Evolutionary conservation across 1,139 yeast genomes (phyloP), one percentile per base, ranked within the genome.

Genomic region (Candida neerlandica): DNA sequence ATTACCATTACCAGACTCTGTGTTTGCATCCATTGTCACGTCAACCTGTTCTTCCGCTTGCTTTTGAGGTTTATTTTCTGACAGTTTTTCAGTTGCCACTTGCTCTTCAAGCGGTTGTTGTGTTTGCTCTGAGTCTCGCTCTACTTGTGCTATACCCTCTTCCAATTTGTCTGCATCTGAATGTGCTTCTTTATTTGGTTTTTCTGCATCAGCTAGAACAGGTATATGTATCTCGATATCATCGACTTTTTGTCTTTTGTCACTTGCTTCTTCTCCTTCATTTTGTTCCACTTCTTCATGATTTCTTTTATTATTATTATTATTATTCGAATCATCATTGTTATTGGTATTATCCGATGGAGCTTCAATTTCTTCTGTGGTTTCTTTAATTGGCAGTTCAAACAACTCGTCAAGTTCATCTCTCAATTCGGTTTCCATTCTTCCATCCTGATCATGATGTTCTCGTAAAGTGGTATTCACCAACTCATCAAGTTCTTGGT

Each of bases 361-460:
- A 11, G 43, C 43, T 15, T 33, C 43, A 2, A 27, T 34, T 11
- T 39, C 34, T 41, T 32, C 37, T 9, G 27, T n/a, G 7, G 12
- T 23, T 15, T 33, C 44, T 14, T 38, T 35, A 14, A 41, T 34
- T 3, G 53, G 38, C 18, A 38, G 48, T 6, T 46, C 48, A 41
- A 50, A 50, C 14, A 52, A 23, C 19, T 40, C 42, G 29, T 49
- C 51, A 16, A 51, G 46, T 35, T 51, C 49, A 14, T 50, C 19
- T 30, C 39, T n/a, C 15, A 38, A 34, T 18, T 15, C 27, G n/a
- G 29, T 11, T 29, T 37, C 40, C 10, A 14, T 16, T 39, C 35
- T 42, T 19, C 40, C 30, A 29, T 42, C 40, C n/a, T 30, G 16
- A 26, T 34, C 21, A 10, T 45, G 42, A 10, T 42, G 21, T 33